Evolutionary conservation across 345 rosid genomes (phyloP).

Genomic region (Syzygium aqueum): DNA sequence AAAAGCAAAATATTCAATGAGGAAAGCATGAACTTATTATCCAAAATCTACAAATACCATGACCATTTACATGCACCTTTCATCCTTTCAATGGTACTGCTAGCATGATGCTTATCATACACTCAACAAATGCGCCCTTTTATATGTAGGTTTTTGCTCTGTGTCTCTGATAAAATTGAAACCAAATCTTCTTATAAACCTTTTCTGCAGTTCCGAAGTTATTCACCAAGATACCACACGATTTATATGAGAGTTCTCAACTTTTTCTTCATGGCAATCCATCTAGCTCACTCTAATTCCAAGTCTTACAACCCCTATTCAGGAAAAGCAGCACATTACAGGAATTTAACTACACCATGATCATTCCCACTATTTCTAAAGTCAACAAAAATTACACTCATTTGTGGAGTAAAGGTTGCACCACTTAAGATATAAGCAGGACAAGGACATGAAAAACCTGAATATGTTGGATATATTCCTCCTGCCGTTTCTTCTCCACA

Average conservation of each 20-base stretch:
- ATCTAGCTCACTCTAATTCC: background rate
- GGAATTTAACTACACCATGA: background rate
- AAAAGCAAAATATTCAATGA: background rate
- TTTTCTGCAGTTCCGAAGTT: background rate
- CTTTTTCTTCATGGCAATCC: background rate
- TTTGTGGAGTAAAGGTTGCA: background rate
- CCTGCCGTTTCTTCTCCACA: conserved; percentile 72
- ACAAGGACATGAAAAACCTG: conserved; percentile 40
- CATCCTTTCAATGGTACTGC: background rate
- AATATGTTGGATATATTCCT: conserved; percentile 56
- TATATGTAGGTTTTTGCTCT: background rate
- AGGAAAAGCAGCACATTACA: background rate
- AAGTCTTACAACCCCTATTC: background rate
- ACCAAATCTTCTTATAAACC: background rate
- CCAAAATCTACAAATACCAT: background rate
- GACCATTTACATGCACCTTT: background rate
- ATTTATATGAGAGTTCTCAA: background rate
- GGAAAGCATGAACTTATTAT: background rate
- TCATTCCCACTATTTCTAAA: background rate
- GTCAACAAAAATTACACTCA: background rate
- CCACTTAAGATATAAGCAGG: background rate
- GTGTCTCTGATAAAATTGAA: background rate
- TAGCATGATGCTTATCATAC: background rate
- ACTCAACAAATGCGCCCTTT: background rate
- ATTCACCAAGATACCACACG: background rate